Percentiles rank a stretch among this genome's conserved stretches.
Conservation (phyloP, 1,284 basidiomycete species). For the Melampsora abietis-canadensis region DNA sequence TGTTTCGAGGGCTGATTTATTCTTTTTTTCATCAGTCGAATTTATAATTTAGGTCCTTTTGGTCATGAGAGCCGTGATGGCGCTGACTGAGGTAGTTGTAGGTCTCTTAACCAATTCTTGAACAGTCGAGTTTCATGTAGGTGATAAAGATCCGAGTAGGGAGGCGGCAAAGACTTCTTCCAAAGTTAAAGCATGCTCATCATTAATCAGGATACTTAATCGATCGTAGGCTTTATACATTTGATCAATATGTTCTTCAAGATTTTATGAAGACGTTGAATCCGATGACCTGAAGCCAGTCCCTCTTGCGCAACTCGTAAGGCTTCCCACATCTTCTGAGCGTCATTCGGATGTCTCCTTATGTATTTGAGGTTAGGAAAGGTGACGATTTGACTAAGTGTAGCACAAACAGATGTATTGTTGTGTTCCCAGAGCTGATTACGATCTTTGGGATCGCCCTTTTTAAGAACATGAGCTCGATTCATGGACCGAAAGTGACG, state of each 20-base stretch:
- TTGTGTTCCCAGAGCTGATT: not conserved
- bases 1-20: no score
- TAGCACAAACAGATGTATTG: not conserved
- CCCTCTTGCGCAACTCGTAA: not conserved
- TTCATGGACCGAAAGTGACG: not conserved
- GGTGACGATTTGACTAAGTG: not conserved
- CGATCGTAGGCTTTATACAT: not conserved
- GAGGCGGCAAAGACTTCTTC: not conserved
- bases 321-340: not conserved
- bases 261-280: not conserved
- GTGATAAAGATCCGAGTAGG: not conserved
- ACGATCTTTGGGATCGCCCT: not conserved
- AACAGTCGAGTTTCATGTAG: not conserved
- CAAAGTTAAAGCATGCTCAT: not conserved
- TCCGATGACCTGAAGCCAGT: not conserved
- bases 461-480: not conserved
- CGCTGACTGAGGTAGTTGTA: no score
- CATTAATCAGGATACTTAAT: not conserved
- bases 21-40: no score
- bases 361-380: not conserved
- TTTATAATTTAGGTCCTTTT: no score
- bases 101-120: no score
- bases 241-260: not conserved
- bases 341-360: not conserved
- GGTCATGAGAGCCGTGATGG: no score